Evolutionary conservation across 192 early-diverging fungal species (phyloP).

Genomic region (Coemansia sp.): DNA sequence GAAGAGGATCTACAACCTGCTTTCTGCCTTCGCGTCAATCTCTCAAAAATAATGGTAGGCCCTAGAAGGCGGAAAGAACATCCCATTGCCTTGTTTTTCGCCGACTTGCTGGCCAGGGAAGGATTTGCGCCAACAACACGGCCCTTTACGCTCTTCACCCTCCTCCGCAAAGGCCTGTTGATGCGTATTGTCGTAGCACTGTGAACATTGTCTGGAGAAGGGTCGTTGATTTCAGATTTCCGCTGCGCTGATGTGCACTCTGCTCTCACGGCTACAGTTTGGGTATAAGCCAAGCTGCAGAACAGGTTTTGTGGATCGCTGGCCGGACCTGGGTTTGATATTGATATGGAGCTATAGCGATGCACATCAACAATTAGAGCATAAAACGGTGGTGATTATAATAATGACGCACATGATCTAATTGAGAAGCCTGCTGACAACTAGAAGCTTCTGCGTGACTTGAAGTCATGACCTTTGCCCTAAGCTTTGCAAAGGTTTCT

Average conservation of each 20-base stretch:
- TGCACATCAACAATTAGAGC: neutral
- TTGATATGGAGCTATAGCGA: neutral
- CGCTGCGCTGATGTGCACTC: neutral
- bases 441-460: neutral
- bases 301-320: neutral
- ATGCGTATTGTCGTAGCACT: neutral
- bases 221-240: slow-evolving; percentile 2
- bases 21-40: slow-evolving; percentile 2
- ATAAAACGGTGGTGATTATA: neutral
- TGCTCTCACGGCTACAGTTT: neutral
- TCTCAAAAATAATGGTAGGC: neutral
- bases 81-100: neutral
- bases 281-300: neutral
- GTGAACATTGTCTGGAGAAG: neutral
- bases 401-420: neutral
- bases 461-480: neutral
- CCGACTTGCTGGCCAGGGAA: neutral
- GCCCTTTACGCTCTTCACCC: neutral
- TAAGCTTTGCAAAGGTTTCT: neutral
- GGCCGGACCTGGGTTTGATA: neutral
- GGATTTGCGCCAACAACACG: neutral
- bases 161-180: neutral
- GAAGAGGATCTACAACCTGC: slow-evolving; percentile 5
- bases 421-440: neutral
- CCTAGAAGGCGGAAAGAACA: slow-evolving; percentile 4